phyloP scores from a whole-genome alignment of 2,329 filamentous ascomycete species.

The Aspergillus sp. region DNA sequence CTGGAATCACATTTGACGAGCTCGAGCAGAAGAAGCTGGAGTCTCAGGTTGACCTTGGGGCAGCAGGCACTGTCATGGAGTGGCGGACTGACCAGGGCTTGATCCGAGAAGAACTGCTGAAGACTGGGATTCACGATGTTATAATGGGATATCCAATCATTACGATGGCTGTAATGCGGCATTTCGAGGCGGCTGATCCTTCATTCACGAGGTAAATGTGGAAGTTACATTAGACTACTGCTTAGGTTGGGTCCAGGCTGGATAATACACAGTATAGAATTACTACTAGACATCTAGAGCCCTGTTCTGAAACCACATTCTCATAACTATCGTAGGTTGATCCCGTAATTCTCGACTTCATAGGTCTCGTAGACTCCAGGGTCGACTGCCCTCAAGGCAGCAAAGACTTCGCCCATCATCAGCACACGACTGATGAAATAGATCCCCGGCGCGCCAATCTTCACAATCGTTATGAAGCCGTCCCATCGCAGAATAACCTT shows the following conservation, averaged over 20 bases:
- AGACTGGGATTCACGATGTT: conserved; percentile 11
- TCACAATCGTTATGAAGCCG: neutral
- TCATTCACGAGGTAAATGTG: no score
- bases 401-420: conserved; percentile 6
- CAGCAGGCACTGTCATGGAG: conserved; percentile 5
- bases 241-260: no score
- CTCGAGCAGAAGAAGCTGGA: neutral
- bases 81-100: conserved; percentile 7
- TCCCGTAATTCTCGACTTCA: neutral
- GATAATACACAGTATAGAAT: no score
- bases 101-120: conserved; percentile 9
- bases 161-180: conserved; percentile 12
- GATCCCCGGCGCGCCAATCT: neutral
- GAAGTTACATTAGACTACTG: no score
- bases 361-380: conserved; percentile 1
- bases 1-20: neutral
- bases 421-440: conserved; percentile 1
- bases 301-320: no score
- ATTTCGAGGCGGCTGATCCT: neutral
- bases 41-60: neutral
- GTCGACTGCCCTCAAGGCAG: neutral
- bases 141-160: conserved; percentile 9
- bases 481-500: neutral
- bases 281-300: no score
- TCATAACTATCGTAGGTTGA: neutral